Evolutionary conservation across 768 basidiomycete genomes (phyloP).

Genomic region (Psilocybe azurescens): DNA sequence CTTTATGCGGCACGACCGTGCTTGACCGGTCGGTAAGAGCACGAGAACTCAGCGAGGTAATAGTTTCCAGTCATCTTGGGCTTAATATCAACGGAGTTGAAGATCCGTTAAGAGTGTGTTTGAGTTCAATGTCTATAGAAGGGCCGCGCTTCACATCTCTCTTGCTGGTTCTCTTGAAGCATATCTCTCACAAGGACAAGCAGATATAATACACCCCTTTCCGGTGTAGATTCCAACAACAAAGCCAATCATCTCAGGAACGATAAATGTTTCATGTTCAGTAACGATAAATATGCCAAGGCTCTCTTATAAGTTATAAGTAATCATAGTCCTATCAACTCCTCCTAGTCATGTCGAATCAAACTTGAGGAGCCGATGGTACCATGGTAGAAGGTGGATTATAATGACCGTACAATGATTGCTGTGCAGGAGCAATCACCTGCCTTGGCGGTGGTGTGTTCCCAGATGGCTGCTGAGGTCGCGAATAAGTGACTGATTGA

Average conservation of each 20-base stretch:
- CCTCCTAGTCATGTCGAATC: neutral
- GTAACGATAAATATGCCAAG: too few species aligned
- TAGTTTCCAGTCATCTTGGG: conserved; percentile 97
- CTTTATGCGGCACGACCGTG: conserved; percentile 98
- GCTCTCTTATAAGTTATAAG: too few species aligned
- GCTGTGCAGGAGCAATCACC: neutral
- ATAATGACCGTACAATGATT: neutral
- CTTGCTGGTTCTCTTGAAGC: neutral
- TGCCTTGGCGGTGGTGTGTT: neutral
- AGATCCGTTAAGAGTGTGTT: conserved; percentile 53
- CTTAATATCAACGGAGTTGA: conserved; percentile 98
- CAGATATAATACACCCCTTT: conserved; percentile 59
- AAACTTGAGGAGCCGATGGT: conserved; percentile 2
- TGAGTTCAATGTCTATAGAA: neutral
- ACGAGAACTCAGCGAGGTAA: conserved; percentile 97
- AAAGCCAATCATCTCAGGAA: conserved; percentile 99
- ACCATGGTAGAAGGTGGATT: neutral
- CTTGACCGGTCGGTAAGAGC: conserved; percentile 98
- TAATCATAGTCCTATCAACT: too few species aligned
- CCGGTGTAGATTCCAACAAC: conserved; percentile 99
- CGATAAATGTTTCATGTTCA: conserved; percentile 58
- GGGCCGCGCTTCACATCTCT: neutral
- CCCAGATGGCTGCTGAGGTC: neutral
- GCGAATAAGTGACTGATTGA: conserved; percentile 4
- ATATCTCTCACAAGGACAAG: neutral